A percentile compares a stretch with the other conserved stretches of the same genome.
Conservation (phyloP, 1,284 basidiomycete genomes). For the Ganoderma resinaceum region DNA sequence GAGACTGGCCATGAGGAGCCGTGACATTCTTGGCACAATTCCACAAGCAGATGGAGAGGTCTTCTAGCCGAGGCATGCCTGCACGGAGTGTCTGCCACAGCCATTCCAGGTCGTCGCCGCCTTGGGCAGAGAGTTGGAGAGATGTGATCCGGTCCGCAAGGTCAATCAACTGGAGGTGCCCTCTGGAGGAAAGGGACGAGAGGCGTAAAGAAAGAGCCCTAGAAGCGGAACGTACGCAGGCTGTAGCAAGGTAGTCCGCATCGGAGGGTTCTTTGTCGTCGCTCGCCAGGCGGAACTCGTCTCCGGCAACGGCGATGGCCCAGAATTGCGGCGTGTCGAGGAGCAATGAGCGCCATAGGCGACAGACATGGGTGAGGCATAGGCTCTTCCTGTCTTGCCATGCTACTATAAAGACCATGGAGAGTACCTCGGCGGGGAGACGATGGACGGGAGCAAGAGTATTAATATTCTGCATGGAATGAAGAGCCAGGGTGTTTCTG, state of each 20-base stretch:
- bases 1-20: neutral
- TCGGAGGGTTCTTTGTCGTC: neutral
- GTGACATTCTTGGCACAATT: too few species aligned
- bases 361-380: neutral
- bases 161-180: too few species aligned
- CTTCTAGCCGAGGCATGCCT: neutral
- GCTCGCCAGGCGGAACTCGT: neutral
- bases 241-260: neutral
- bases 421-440: slow-evolving; percentile 2
- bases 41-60: neutral
- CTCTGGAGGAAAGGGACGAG: neutral
- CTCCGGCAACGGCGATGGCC: neutral
- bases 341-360: neutral
- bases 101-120: neutral
- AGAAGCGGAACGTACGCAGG: neutral
- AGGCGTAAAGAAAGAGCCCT: neutral
- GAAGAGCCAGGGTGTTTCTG: neutral
- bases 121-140: neutral
- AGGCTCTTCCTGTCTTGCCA: neutral
- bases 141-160: neutral
- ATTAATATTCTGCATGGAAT: neutral
- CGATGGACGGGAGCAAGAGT: neutral
- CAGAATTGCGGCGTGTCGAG: slow-evolving; percentile 1
- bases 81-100: neutral
- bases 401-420: neutral